Percentiles rank a stretch among this genome's conserved stretches.
Conservation (phyloP, 1,139 yeast species). For the Debaryomyces fabryi region DNA sequence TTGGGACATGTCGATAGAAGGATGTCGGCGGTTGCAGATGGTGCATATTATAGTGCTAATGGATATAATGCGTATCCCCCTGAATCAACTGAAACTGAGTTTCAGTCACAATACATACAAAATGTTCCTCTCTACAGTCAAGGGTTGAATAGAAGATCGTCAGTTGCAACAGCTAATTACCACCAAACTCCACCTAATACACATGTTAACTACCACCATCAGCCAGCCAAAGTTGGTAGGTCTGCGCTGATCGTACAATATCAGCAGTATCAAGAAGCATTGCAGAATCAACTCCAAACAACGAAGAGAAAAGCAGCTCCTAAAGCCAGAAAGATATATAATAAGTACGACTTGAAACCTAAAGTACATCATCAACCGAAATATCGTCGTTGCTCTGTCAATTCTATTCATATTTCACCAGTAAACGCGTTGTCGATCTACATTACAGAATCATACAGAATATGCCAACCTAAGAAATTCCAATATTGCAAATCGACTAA, state of each 20-base stretch:
- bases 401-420: conserved; percentile 84
- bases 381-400: conserved; percentile 78
- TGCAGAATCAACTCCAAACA: conserved; percentile 29
- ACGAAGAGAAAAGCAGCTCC: conserved; percentile 40
- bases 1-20: conserved; percentile 38
- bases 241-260: conserved; percentile 43
- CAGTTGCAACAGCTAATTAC: conserved; percentile 37
- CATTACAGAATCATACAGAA: conserved; percentile 75
- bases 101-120: conserved; percentile 9
- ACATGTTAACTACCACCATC: conserved; percentile 13
- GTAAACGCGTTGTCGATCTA: conserved; percentile 78
- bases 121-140: conserved; percentile 5
- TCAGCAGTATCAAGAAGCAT: conserved; percentile 39
- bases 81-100: conserved; percentile 4
- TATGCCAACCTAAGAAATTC: conserved; percentile 83
- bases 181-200: conserved; percentile 16
- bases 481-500: conserved; percentile 83
- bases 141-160: conserved; percentile 35
- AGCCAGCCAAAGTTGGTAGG: conserved; percentile 24
- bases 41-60: conserved; percentile 19
- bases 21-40: conserved; percentile 49
- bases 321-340: conserved; percentile 37
- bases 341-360: conserved; percentile 63
- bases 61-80: conserved; percentile 7
- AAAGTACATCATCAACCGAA: conserved; percentile 66